Percentiles rank a stretch among this genome's conserved stretches.
These are phyloP conservation scores for Populus nigra DNA, from an alignment of 345 rosid genomes.

Conservation along the genomic window DNA sequence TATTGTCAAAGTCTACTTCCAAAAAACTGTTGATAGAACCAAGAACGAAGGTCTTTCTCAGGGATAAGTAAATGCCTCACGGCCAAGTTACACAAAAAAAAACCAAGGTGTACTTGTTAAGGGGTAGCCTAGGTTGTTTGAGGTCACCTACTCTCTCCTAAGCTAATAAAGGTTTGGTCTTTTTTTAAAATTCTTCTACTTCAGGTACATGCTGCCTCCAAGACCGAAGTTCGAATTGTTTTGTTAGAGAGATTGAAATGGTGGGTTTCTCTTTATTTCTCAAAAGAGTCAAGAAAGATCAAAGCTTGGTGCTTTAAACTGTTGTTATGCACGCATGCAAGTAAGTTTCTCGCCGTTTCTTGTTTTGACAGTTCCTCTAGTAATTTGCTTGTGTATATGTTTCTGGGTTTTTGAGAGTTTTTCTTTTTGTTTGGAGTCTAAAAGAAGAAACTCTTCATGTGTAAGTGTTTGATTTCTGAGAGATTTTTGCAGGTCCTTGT, in stretches of 20 bases:
- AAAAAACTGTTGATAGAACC: not conserved
- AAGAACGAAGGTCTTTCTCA: not conserved
- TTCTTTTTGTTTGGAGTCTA: not conserved
- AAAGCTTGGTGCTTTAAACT: not conserved
- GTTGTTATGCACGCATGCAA: constrained; percentile 6
- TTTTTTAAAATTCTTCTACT: no score
- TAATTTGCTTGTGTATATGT: not conserved
- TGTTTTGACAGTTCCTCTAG: not conserved
- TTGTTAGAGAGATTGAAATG: not conserved
- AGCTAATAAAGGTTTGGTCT: not conserved
- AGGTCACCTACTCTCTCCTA: not conserved
- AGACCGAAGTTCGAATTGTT: not conserved
- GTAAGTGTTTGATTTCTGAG: not conserved
- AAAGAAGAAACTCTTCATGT: not conserved
- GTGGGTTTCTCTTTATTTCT: not conserved
- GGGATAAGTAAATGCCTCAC: constrained; percentile 3
- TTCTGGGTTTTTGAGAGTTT: not conserved
- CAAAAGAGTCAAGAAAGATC: not conserved
- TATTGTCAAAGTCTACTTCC: not conserved
- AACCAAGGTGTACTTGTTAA: not conserved
- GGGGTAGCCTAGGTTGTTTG: not conserved
- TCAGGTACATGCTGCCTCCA: not conserved
- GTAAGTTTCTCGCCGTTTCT: not conserved
- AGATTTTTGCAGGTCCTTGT: no score
- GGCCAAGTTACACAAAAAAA: not conserved